Evolutionary conservation across 805 yeast species (phyloP).

Genomic region (Kluyveromyces lactis): DNA sequence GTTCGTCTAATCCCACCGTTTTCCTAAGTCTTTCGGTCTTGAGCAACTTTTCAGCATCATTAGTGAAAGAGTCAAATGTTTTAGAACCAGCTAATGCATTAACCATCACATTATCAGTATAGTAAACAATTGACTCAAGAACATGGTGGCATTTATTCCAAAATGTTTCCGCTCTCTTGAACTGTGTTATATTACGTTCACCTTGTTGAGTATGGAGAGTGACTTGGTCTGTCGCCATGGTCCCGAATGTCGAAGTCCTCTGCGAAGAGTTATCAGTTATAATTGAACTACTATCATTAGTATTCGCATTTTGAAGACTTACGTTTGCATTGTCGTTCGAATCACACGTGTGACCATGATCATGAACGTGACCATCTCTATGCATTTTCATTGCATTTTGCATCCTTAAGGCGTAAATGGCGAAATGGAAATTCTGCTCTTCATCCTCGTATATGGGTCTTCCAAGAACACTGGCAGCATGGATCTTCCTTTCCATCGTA

Average conservation of each 20-base stretch:
- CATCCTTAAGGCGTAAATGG: constrained; percentile 22
- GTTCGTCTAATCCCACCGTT: constrained; percentile 19
- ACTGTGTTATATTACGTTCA: constrained; percentile 1
- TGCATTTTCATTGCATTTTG: constrained; percentile 16
- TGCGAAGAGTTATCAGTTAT: neutral
- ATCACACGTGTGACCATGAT: neutral
- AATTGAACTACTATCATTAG: neutral
- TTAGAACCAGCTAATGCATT: constrained; percentile 54
- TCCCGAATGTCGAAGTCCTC: neutral
- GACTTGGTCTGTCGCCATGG: neutral
- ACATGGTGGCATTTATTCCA: constrained; percentile 22
- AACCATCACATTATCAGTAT: constrained; percentile 47
- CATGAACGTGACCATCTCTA: neutral
- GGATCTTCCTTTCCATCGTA: constrained; percentile 47
- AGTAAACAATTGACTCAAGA: constrained; percentile 33
- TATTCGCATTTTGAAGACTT: neutral
- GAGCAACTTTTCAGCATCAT: constrained; percentile 15
- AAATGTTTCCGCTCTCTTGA: constrained; percentile 9
- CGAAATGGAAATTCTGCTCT: constrained; percentile 23
- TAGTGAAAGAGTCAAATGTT: constrained; percentile 25
- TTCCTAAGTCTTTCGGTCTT: constrained; percentile 20
- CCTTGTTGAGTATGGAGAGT: constrained; percentile 1
- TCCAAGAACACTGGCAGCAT: constrained; percentile 67
- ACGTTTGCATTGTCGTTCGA: neutral
- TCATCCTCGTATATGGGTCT: constrained; percentile 69